Evolutionary conservation across 2,329 filamentous ascomycete species (phyloP).

Genomic region (Diaporthe citriasiana): DNA sequence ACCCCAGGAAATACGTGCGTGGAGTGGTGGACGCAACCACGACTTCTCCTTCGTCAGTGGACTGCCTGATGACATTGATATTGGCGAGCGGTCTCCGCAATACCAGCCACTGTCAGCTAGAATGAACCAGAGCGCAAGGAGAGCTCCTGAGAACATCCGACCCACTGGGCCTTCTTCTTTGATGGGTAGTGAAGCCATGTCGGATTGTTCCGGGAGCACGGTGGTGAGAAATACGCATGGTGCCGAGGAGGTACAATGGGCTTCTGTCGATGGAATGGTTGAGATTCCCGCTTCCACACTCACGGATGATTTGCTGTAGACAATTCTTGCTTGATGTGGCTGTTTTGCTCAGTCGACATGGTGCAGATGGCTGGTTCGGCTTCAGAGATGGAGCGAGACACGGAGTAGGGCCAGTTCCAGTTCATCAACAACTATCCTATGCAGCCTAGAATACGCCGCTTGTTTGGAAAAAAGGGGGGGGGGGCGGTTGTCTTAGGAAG

Average conservation of each 20-base stretch:
- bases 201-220: slow-evolving; percentile 40
- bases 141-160: slow-evolving; percentile 8
- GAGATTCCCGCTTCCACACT: slow-evolving; percentile 7
- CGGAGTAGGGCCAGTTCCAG: background rate
- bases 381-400: background rate
- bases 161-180: slow-evolving; percentile 4
- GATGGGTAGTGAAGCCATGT: slow-evolving; percentile 28
- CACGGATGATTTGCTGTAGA: slow-evolving; percentile 26
- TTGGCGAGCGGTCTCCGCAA: slow-evolving; percentile 4
- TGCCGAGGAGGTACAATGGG: slow-evolving; percentile 18
- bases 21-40: background rate
- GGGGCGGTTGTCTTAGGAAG: too few species aligned
- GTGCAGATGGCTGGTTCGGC: background rate
- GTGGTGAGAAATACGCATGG: slow-evolving; percentile 35
- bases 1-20: slow-evolving; percentile 18
- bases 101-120: slow-evolving; percentile 26
- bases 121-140: slow-evolving; percentile 39
- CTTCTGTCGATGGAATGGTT: slow-evolving; percentile 14
- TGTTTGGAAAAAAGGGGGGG: background rate
- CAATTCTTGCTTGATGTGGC: background rate
- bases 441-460: slow-evolving; percentile 7
- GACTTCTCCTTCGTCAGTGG: slow-evolving; percentile 38
- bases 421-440: slow-evolving; percentile 39
- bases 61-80: slow-evolving; percentile 33
- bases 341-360: background rate